phyloP scores from a whole-genome alignment of 139 green algal genomes.

The Haematococcus lacustris region DNA sequence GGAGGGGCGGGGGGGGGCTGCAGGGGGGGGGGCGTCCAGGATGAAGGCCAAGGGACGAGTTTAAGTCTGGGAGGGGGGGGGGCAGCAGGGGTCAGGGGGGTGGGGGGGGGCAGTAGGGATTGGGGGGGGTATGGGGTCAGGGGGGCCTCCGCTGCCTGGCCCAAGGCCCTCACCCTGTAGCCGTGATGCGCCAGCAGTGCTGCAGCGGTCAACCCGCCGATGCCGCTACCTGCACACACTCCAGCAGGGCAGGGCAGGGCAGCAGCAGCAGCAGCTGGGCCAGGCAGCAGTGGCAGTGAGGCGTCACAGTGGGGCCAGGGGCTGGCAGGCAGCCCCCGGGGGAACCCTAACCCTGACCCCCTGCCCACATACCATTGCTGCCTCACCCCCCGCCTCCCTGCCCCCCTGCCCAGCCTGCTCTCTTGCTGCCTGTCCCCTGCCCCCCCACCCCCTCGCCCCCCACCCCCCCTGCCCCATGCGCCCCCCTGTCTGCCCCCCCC shows the following conservation, averaged over 20 bases:
- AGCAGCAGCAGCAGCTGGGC: background rate
- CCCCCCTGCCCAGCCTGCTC: background rate
- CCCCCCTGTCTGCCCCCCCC: too few species aligned
- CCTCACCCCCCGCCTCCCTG: background rate
- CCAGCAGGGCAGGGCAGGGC: background rate
- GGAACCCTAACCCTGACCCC: background rate
- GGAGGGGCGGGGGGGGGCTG: too few species aligned
- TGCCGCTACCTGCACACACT: constrained; percentile 45
- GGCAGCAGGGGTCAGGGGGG: background rate
- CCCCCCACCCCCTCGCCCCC: background rate
- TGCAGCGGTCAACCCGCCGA: constrained; percentile 77
- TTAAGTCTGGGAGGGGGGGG: background rate
- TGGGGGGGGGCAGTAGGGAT: background rate
- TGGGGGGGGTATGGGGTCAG: background rate
- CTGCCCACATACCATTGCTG: background rate
- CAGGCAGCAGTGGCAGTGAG: background rate
- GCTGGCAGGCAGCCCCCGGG: background rate
- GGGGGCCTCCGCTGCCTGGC: background rate
- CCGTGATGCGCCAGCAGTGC: constrained; percentile 84
- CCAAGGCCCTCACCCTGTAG: constrained; percentile 40
- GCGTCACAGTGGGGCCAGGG: background rate
- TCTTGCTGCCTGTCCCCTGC: background rate
- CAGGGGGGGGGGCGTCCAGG: background rate
- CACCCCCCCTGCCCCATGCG: background rate
- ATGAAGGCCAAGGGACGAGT: background rate